Percentiles rank a stretch among this genome's conserved stretches.
Evolutionary conservation across 2,329 filamentous ascomycete genomes (phyloP).

Genomic region (Fusarium continuum): DNA sequence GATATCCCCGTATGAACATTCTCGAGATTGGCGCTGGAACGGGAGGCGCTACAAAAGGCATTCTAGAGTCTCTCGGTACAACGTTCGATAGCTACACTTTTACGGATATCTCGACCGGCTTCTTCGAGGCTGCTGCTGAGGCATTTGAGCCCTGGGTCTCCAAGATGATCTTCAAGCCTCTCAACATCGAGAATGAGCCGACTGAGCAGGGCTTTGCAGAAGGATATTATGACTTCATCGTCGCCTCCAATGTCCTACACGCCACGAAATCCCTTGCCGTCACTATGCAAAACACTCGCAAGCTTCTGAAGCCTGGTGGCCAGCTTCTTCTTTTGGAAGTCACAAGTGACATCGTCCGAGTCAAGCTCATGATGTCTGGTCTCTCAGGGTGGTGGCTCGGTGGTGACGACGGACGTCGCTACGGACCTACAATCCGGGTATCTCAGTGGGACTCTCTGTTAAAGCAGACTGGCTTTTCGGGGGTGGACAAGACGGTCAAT

Average conservation of each 20-base stretch:
- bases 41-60: neutral
- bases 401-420: slow-evolving; percentile 5
- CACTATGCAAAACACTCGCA: neutral
- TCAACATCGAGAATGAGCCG: neutral
- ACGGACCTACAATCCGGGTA: neutral
- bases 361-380: slow-evolving; percentile 10
- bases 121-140: slow-evolving; percentile 2
- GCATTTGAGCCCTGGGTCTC: neutral
- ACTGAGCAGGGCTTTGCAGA: neutral
- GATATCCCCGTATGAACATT: slow-evolving; percentile 10
- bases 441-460: neutral
- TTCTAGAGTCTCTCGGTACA: neutral
- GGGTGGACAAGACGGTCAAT: slow-evolving; percentile 1
- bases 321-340: neutral
- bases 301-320: neutral
- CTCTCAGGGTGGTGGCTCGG: slow-evolving; percentile 13
- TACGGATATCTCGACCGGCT: neutral
- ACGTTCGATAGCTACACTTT: neutral
- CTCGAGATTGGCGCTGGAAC: no score
- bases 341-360: neutral
- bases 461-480: neutral
- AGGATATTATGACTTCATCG: neutral
- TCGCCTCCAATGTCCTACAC: neutral
- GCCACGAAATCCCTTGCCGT: neutral
- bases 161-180: neutral